These are phyloP conservation scores for Brassica napus DNA, from an alignment of 345 rosid species.

Conservation along the genomic window DNA sequence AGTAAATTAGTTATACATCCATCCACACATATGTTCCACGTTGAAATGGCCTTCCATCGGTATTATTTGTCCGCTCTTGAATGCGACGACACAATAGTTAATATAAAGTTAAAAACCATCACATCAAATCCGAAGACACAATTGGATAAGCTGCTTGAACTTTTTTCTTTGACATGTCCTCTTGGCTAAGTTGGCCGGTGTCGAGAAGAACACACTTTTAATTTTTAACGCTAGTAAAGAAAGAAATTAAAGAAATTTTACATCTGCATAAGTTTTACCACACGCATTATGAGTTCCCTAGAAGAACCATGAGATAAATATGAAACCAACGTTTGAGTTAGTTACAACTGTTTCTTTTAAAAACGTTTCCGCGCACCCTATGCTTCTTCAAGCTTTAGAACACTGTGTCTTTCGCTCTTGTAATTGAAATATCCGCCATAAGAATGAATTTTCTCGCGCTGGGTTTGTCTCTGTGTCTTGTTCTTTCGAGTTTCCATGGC, in stretches of 20 bases:
- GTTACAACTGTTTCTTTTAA: constrained; percentile 35
- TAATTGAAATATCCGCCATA: constrained; percentile 13
- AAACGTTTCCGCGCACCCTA: constrained; percentile 12
- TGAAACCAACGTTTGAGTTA: constrained; percentile 36
- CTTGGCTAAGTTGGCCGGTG: no score
- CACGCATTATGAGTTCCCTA: neutral
- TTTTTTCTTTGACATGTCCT: no score
- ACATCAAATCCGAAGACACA: neutral
- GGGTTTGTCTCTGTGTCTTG: constrained; percentile 31
- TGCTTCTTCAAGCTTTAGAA: constrained; percentile 18
- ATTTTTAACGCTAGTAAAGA: no score
- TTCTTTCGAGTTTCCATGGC: constrained; percentile 31
- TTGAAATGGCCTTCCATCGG: neutral
- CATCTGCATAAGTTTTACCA: neutral
- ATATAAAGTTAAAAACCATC: neutral
- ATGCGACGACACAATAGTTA: neutral
- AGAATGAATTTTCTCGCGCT: constrained; percentile 9
- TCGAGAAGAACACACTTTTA: no score
- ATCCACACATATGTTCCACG: constrained; percentile 10
- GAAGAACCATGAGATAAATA: constrained; percentile 4
- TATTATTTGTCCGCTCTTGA: neutral
- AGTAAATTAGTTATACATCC: neutral
- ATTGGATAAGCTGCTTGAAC: neutral
- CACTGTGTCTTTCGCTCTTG: neutral
- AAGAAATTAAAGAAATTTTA: no score